Percentiles rank a stretch among this genome's conserved stretches.
Evolutionary conservation across 768 basidiomycete species (phyloP).

Genomic region (Steccherinum ochraceum): DNA sequence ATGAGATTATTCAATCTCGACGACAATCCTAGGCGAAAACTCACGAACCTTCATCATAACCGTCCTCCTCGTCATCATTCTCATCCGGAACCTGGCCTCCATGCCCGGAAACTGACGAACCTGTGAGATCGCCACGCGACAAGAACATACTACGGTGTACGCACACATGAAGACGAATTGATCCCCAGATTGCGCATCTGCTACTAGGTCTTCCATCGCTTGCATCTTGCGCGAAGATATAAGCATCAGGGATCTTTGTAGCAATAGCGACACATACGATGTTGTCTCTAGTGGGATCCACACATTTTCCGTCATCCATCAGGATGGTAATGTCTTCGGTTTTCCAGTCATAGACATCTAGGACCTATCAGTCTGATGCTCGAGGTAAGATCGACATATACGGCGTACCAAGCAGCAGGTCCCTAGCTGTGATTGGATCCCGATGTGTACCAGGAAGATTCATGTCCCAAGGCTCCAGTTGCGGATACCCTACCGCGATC

Average conservation of each 20-base stretch:
- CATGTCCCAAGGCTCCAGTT: not conserved
- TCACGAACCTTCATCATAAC: constrained; percentile 45
- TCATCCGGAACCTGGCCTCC: constrained; percentile 36
- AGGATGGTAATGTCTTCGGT: not conserved
- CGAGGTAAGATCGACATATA: not conserved
- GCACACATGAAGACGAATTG: constrained; percentile 8
- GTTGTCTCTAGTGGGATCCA: constrained; percentile 6
- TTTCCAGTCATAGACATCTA: not conserved
- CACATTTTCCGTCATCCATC: not conserved
- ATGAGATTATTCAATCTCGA: not conserved
- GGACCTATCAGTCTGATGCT: not conserved
- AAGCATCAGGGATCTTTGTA: too few relatives aligned
- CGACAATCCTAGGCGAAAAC: not conserved
- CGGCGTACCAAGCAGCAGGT: not conserved
- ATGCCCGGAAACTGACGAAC: constrained; percentile 42
- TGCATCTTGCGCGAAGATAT: too few relatives aligned
- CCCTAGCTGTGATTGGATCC: not conserved
- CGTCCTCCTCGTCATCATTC: constrained; percentile 41
- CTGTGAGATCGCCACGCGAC: not conserved
- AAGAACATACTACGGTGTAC: not conserved
- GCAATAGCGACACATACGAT: too few relatives aligned
- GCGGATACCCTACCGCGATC: not conserved
- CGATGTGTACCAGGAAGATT: not conserved
- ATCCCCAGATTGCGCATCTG: constrained; percentile 5
- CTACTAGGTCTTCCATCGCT: constrained; percentile 5